Percentiles rank a stretch among this genome's conserved stretches.
Evolutionary conservation across 495 filamentous ascomycete genomes (phyloP).

Genomic region (Aspergillus sclerotioniger): DNA sequence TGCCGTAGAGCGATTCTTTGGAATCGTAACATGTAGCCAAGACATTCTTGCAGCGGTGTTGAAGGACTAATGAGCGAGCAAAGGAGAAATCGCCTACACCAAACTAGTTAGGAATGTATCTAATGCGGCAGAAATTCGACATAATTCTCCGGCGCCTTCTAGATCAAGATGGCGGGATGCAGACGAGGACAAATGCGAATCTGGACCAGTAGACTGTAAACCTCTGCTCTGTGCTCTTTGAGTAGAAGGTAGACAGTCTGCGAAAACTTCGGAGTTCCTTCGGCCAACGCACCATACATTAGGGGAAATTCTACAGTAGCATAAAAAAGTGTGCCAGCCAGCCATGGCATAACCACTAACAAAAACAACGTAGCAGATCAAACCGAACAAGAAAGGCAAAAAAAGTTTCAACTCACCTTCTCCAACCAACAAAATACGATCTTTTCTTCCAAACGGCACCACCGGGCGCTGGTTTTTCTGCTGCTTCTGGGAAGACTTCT

Average conservation of each 20-base stretch:
- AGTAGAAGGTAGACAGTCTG: not conserved
- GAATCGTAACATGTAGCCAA: conserved; percentile 64
- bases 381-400: conserved; percentile 10
- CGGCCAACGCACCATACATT: too few species aligned
- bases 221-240: not conserved
- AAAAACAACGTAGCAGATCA: too few species aligned
- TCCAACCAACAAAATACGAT: conserved; percentile 80
- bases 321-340: too few species aligned
- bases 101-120: conserved; percentile 15
- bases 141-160: not conserved
- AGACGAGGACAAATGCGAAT: not conserved
- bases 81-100: conserved; percentile 78
- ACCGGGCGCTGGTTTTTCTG: conserved; percentile 47
- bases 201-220: not conserved
- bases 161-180: not conserved
- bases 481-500: not conserved
- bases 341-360: too few species aligned
- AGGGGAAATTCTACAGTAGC: too few species aligned
- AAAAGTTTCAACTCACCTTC: conserved; percentile 58
- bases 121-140: not conserved
- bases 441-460: conserved; percentile 70
- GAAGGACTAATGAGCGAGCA: conserved; percentile 66
- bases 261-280: not conserved
- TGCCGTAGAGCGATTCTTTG: conserved; percentile 50
- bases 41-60: conserved; percentile 67